Evolutionary conservation across 1,139 yeast species (phyloP), one percentile per base, ranked within the genome.

Genomic region (Diutina scorzettiae): DNA sequence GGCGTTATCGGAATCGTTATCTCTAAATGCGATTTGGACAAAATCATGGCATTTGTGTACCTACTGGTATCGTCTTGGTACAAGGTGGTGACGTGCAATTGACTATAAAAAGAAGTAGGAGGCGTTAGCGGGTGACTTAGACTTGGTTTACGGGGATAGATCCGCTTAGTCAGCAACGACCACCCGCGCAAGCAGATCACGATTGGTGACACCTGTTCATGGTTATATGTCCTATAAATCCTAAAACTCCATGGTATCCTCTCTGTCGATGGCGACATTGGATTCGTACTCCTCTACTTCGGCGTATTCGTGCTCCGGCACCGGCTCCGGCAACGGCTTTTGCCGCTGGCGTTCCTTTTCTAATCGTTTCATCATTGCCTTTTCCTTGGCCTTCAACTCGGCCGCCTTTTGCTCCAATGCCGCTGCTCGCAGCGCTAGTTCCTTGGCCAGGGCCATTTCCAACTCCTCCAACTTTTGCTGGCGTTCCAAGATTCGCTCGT

Each of bases 381-480:
- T 74, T 54, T 82, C 91, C 58, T 75, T 76, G 45, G 72, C 65
- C 62, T 81, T 82, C 59, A 82, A 68, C 49, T 76, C 82, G 28
- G 81, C 81, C 1, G 91, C 91, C 55, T 78, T 80, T 53, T 71
- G 77, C 55, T 82, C 91, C 52, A 82, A 69, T 45, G 79, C 76
- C n/a, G 81, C 81, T 7, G 87, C 89, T 51, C 89, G 67, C 46
- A 65, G 66, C 20, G 85, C 78, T 52, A 82, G 63, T 53, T 81
- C 89, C 55, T 72, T 71, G 0, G 91, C 91, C 48, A 84, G 76
- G 47, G 80, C 81, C 57, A 80, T 78, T 56, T 82, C 93, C 63
- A 82, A 63, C 53, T 82, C 86, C 54, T 82, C 89, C 47, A 82
- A 63, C 59, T 80, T 81, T 46, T 78, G 84, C 54, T 82, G 89